Evolutionary conservation across 805 yeast genomes (phyloP).

Genomic region (Saturnispora sanitii): DNA sequence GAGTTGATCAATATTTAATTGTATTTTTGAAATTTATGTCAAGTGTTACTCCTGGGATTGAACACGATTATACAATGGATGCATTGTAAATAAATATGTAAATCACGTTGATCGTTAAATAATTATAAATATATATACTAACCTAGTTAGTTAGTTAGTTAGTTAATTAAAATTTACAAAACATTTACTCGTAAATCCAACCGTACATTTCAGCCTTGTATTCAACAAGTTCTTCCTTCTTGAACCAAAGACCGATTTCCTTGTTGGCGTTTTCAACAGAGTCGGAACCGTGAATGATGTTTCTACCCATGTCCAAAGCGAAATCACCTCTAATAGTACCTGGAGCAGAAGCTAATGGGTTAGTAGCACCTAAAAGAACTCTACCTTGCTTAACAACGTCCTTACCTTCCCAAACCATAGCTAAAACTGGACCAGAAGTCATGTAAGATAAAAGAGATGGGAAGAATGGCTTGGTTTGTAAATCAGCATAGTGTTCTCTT

Average conservation of each 20-base stretch:
- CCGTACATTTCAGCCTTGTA: constrained; percentile 78
- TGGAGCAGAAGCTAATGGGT: constrained; percentile 94
- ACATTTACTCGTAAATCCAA: constrained; percentile 86
- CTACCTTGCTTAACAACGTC: constrained; percentile 99
- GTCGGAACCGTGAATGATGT: constrained; percentile 98
- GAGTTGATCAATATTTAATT: constrained; percentile 86
- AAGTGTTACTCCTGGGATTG: constrained; percentile 95
- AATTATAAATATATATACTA: neutral
- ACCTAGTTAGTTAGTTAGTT: neutral
- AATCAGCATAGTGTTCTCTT: constrained; percentile 92
- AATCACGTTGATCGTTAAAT: neutral
- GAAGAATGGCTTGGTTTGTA: constrained; percentile 94
- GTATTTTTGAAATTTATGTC: constrained; percentile 90
- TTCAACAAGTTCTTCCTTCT: constrained; percentile 87
- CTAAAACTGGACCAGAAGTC: constrained; percentile 97
- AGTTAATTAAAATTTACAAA: neutral
- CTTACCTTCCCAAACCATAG: constrained; percentile 99
- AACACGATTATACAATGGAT: constrained; percentile 97
- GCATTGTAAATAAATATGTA: constrained; percentile 66
- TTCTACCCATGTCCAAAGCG: constrained; percentile 98
- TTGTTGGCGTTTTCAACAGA: constrained; percentile 95
- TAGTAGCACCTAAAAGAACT: constrained; percentile 96
- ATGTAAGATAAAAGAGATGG: constrained; percentile 93
- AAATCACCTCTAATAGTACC: constrained; percentile 99
- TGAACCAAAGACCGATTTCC: constrained; percentile 97